A percentile compares a stretch with the other conserved stretches of the same genome.
Evolutionary conservation across 495 filamentous ascomycete species (phyloP).

Genomic region (Aspergillus egyptiacus): DNA sequence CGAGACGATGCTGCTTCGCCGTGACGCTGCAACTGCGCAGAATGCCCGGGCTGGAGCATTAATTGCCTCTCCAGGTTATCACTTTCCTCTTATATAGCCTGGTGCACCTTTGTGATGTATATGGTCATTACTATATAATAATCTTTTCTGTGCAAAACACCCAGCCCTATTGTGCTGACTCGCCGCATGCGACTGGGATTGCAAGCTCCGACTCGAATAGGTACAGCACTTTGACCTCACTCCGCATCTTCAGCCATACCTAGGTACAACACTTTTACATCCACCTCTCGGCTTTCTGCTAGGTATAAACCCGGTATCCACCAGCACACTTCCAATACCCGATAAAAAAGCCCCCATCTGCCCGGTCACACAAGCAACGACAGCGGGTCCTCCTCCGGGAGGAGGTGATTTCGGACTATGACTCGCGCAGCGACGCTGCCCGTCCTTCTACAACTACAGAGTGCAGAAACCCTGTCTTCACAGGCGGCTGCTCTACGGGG

Average conservation of each 20-base stretch:
- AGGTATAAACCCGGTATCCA: no score
- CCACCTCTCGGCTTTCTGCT: no score
- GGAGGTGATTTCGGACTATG: constrained; percentile 40
- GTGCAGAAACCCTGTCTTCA: constrained; percentile 51
- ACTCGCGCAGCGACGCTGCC: constrained; percentile 45
- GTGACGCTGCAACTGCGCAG: neutral
- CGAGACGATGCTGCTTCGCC: neutral
- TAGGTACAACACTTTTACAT: no score
- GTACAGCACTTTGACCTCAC: neutral
- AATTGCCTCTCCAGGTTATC: neutral
- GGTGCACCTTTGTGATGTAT: neutral
- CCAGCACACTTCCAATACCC: no score
- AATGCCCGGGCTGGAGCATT: neutral
- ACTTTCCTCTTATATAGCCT: neutral
- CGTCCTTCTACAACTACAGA: constrained; percentile 57
- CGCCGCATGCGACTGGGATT: neutral
- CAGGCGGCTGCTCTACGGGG: constrained; percentile 60
- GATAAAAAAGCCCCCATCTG: no score
- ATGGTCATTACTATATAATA: neutral
- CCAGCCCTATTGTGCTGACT: no score
- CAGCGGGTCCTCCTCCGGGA: constrained; percentile 17
- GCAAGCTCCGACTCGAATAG: neutral
- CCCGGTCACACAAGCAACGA: neutral
- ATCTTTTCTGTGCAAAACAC: neutral
- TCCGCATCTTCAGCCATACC: constrained; percentile 1